These are phyloP conservation scores for Ustilago hordei DNA, from an alignment of 1,284 basidiomycete genomes.

Conservation along the genomic window DNA sequence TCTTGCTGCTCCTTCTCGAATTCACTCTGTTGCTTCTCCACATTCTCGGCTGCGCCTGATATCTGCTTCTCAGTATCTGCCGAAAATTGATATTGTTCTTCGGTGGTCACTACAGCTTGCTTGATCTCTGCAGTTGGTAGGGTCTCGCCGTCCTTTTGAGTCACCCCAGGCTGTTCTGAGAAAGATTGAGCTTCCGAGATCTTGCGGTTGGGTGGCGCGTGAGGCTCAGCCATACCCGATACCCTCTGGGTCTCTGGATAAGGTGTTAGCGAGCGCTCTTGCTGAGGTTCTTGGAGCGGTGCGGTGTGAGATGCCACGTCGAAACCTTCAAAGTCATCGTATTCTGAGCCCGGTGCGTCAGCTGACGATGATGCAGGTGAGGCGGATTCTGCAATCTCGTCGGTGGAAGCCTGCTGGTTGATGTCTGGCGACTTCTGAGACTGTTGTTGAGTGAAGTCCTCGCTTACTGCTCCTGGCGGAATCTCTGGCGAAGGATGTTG, in stretches of 20 bases:
- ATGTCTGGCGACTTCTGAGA: background rate
- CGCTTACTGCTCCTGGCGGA: background rate
- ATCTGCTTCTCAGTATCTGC: background rate
- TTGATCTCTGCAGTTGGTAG: background rate
- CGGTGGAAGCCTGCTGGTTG: background rate
- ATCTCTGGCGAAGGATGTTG: background rate
- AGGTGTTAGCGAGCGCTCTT: background rate
- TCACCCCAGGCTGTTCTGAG: background rate
- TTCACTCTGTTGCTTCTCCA: background rate
- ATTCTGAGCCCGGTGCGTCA: constrained; percentile 42
- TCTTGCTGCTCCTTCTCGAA: background rate
- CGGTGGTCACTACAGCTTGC: background rate
- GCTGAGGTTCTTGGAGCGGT: background rate
- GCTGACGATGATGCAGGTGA: constrained; percentile 42
- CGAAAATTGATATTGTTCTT: background rate
- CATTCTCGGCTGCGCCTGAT: background rate
- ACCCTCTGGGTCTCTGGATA: background rate
- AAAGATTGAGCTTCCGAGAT: background rate
- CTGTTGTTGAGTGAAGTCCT: background rate
- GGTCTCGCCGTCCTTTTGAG: background rate
- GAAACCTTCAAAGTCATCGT: constrained; percentile 20
- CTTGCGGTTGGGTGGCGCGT: background rate
- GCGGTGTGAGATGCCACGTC: background rate
- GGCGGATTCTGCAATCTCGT: constrained; percentile 4
- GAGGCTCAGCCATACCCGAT: background rate